Conservation (phyloP, 2,329 filamentous ascomycete genomes). For the Penicillium sp. region DNA sequence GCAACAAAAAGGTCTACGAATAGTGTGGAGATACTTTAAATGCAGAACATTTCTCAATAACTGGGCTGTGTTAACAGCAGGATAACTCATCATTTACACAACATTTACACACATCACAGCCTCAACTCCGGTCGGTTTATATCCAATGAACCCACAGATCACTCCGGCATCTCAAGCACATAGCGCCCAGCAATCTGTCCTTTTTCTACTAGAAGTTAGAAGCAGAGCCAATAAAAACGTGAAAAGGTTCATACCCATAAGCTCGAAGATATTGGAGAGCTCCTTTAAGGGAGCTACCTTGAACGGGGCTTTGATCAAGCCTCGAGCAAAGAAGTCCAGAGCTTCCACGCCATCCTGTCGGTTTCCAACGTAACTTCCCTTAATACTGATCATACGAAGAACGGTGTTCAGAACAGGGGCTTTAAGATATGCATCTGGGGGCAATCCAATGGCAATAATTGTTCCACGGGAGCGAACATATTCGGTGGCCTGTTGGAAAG, state of each 20-base stretch:
- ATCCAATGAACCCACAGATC: neutral
- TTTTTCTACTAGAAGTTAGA: slow-evolving; percentile 28
- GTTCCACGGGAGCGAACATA: slow-evolving; percentile 80
- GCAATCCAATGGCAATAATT: slow-evolving; percentile 85
- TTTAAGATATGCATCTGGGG: slow-evolving; percentile 71
- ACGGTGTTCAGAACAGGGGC: slow-evolving; percentile 89
- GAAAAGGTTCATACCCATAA: slow-evolving; percentile 54
- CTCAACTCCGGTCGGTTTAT: neutral
- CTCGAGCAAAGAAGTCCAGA: slow-evolving; percentile 80
- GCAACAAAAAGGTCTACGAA: neutral
- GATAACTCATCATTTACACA: neutral
- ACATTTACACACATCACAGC: neutral
- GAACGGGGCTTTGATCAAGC: slow-evolving; percentile 81
- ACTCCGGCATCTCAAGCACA: slow-evolving; percentile 42
- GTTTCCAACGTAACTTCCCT: slow-evolving; percentile 91
- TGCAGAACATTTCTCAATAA: neutral
- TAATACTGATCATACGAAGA: slow-evolving; percentile 85
- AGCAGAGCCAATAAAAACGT: neutral
- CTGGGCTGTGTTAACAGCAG: neutral
- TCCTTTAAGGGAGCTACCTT: slow-evolving; percentile 79
- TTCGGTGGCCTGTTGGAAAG: slow-evolving; percentile 88
- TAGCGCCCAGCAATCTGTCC: slow-evolving; percentile 41
- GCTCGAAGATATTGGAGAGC: slow-evolving; percentile 70
- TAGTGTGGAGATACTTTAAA: no score
- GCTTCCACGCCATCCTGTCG: slow-evolving; percentile 83